Base-by-base conservation (phyloP, 805 yeast genomes). In the Ogataea henricii region DNA sequence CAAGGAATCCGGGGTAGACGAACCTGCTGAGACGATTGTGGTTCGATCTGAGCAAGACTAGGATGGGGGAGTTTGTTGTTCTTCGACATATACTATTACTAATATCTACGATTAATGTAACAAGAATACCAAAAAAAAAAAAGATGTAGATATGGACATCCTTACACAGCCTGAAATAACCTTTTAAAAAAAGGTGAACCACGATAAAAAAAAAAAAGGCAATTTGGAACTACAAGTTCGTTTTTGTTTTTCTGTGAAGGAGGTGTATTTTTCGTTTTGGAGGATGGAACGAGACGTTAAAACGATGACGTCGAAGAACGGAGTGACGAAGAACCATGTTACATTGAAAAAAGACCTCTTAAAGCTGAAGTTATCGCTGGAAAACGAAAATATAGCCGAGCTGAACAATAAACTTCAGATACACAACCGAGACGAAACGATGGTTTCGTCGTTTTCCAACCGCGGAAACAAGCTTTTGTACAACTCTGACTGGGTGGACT, bases 381-480 rank as follows among this genome's bases (percentile, higher is more conserved):
- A 52, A 29, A 50, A 46, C 10, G 57, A 59, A 8, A 46, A 47
- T 10, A 47, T 35, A 7, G 38, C 54, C 3, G 26, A 44, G 1
- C 29, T 45, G 23, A 43, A 51, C 38, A 46, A 48, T 21, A 14
- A 43, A 10, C 20, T 48, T 7, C 30, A 45, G 32, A 12, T 48
- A 23, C 51, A 48, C 27, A 48, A 26, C 30, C 48, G 48, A 18
- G 59, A 59, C 29, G 48, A 53, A 9, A 55, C 51, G 34, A 44
- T 49, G 27, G 55, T 51, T 1, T 53, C 60, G 3, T 43, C 51
- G 3, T 53, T 53, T 23, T 57, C 67, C 13, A 66, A 67, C 48
- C 55, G 70, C 38, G 70, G 71, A 13, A 60, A 60, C 47, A 67
- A 66, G 49, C 45, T 63, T n/a, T 46, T 57, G 37, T 54, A 39